phyloP scores from a whole-genome alignment of 2,329 filamentous ascomycete genomes.

The Huntiella abstrusa region DNA sequence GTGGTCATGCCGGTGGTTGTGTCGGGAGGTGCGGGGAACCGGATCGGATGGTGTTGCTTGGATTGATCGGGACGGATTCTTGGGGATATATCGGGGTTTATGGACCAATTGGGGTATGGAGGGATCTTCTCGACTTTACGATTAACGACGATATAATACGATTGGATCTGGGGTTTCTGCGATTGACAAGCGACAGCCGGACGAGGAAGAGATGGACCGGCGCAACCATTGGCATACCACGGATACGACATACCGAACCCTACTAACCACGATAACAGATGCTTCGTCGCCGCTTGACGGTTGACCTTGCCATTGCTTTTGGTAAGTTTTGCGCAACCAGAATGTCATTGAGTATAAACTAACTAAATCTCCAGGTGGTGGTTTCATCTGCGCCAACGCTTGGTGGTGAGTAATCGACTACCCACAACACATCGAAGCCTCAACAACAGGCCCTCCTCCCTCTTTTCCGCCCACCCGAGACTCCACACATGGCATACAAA shows the following conservation, averaged over 20 bases:
- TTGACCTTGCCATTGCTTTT: conserved; percentile 35
- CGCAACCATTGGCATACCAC: no score
- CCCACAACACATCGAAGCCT: not conserved
- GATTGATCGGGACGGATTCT: no score
- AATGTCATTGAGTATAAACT: not conserved
- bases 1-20: no score
- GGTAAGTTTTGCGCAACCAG: conserved; percentile 24
- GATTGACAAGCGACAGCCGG: no score
- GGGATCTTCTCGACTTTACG: no score
- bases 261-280: conserved; percentile 23
- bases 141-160: no score
- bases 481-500: not conserved
- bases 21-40: no score
- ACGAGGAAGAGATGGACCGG: no score
- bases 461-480: not conserved
- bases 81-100: no score
- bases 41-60: no score
- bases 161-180: no score
- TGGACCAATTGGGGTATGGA: no score
- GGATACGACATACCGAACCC: not conserved
- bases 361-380: conserved; percentile 25
- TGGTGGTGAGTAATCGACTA: conserved; percentile 32
- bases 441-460: not conserved
- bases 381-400: conserved; percentile 33
- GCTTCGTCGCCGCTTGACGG: conserved; percentile 39